Evolutionary conservation across 108 stramenopile genomes (phyloP).

Genomic region (Fragilariopsis cylindrus): DNA sequence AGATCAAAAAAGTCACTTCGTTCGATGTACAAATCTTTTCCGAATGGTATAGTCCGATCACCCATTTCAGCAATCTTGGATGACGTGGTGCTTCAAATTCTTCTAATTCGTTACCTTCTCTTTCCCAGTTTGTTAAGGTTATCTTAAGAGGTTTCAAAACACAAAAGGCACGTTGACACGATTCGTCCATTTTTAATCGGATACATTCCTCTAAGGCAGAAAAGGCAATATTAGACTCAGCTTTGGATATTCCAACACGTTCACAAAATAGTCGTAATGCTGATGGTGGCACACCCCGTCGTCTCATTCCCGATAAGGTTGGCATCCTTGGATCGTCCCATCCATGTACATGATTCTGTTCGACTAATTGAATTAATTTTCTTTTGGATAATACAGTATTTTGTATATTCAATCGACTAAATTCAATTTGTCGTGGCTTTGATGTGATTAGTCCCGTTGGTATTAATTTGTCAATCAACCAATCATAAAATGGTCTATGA

Average conservation of each 20-base stretch:
- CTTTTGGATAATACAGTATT: constrained; percentile 89
- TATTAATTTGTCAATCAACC: constrained; percentile 81
- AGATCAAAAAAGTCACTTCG: constrained; percentile 86
- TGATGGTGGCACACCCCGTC: constrained; percentile 85
- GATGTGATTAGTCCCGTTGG: constrained; percentile 60
- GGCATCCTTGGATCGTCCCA: constrained; percentile 92
- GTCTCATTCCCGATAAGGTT: constrained; percentile 80
- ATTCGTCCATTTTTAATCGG: constrained; percentile 81
- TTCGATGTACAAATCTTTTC: constrained; percentile 80
- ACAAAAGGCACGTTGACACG: constrained; percentile 74
- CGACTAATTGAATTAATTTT: constrained; percentile 85
- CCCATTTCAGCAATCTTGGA: constrained; percentile 78
- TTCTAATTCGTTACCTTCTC: constrained; percentile 41
- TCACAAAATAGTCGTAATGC: constrained; percentile 87
- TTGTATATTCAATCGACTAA: constrained; percentile 90
- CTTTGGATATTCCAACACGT: constrained; percentile 89
- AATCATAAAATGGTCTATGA: constrained; percentile 93
- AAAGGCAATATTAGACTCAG: constrained; percentile 88
- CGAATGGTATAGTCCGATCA: constrained; percentile 79
- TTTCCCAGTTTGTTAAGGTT: constrained; percentile 85
- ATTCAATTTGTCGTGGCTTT: constrained; percentile 89
- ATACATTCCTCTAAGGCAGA: constrained; percentile 82
- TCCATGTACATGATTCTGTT: constrained; percentile 73
- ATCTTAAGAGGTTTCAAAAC: constrained; percentile 85
- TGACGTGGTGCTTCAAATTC: constrained; percentile 77